Evolutionary conservation across 345 rosid species (phyloP), one percentile per base, ranked within the genome.

Genomic region (Syzygium jambos): DNA sequence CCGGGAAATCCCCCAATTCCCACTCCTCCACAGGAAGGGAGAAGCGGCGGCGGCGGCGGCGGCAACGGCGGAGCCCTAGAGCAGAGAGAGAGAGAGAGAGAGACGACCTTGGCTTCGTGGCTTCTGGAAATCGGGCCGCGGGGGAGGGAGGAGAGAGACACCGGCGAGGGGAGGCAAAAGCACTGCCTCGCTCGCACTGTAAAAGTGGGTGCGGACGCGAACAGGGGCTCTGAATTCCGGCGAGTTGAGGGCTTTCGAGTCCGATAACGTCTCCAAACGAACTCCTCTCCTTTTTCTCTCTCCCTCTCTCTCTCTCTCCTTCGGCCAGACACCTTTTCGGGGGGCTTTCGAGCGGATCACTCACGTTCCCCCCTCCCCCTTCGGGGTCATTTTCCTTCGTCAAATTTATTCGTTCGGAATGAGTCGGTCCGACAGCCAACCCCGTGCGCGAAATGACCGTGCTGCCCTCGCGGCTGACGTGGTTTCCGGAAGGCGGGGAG

Each of bases 201-300:
- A 63, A 63, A 86, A 90, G 89, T 84, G 85, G 46, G 46, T 6
- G 61, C 98, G 98, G 98, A 96, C 97, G 89, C 88, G 85, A 95
- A 92, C 87, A 87, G 91, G 61, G 90, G 89, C 90, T 88, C 91
- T 92, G 87, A 97, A 95, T 90, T 93, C 95, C 97, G 97, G 93
- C 95, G 90, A 89, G 89, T 83, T 90, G 90, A 61, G 86, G 86
- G 90, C 55, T 92, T 97, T 97, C 88, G 89, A 93, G 93, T 95
- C 99, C 99, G 98, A 88, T 91, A 94, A 97, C 96, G 95, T 93
- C 95, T 93, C 91, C 85, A 94, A 92, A 92, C 94, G 91, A 91
- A 89, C 82, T 83, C 90, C 73, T 61, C 87, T 3, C 54, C 85
- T 88, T 82, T 68, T 85, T 87, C 88, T 90, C 83, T 85, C 85